These are phyloP conservation scores for Xylogone sp. DNA, from an alignment of 2,329 filamentous ascomycete species.

Conservation along the genomic window DNA sequence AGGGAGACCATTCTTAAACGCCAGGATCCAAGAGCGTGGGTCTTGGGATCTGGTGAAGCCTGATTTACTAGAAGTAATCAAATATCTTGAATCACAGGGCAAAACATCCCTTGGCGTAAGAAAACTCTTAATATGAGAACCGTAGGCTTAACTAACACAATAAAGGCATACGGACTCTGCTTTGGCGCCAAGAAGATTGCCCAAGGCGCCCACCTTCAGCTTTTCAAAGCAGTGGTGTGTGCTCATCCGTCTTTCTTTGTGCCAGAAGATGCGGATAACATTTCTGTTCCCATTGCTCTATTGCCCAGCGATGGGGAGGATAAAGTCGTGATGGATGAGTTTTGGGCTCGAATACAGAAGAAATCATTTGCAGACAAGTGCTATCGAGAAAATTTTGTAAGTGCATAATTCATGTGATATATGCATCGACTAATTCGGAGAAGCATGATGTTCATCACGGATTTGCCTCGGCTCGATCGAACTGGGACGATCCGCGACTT, in stretches of 20 bases:
- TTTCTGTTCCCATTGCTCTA: slow-evolving; percentile 4
- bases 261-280: slow-evolving; percentile 1
- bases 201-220: background rate
- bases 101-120: background rate
- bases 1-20: slow-evolving; percentile 2
- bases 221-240: slow-evolving; percentile 2
- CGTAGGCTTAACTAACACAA: background rate
- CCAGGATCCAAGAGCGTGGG: slow-evolving; percentile 3
- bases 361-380: slow-evolving; percentile 4
- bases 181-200: background rate
- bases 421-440: background rate
- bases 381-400: slow-evolving; percentile 5
- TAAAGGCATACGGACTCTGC: background rate
- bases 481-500: slow-evolving; percentile 4
- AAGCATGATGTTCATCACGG: slow-evolving; percentile 4
- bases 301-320: slow-evolving; percentile 7
- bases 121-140: background rate
- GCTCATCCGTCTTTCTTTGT: slow-evolving; percentile 1
- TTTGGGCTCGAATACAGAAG: slow-evolving; percentile 2
- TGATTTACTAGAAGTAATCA: background rate
- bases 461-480: slow-evolving; percentile 2
- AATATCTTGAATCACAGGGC: background rate
- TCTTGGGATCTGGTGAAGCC: slow-evolving; percentile 4
- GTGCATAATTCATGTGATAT: background rate
- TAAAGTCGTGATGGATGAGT: slow-evolving; percentile 2